Percentiles rank a stretch among this genome's conserved stretches.
Conservation (phyloP, 805 yeast genomes). For the Candida maris region DNA sequence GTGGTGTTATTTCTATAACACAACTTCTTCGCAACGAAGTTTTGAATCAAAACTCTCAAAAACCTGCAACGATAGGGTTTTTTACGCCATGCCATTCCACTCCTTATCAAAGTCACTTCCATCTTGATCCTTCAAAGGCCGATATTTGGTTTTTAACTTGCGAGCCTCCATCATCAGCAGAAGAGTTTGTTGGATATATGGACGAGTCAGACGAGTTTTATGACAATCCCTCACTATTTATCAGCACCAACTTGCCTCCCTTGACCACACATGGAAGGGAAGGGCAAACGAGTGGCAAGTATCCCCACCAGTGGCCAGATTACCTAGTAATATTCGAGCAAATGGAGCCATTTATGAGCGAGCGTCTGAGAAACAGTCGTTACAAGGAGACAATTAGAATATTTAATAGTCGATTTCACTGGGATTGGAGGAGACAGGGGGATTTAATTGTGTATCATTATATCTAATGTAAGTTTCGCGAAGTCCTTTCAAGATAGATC, state of each 20-base stretch:
- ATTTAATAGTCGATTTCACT: conserved; percentile 79
- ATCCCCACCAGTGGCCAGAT: conserved; percentile 60
- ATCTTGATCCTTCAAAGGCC: conserved; percentile 43
- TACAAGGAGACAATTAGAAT: conserved; percentile 51
- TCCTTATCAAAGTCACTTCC: conserved; percentile 87
- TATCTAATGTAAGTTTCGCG: not conserved
- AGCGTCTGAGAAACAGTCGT: conserved; percentile 32
- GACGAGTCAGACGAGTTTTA: conserved; percentile 90
- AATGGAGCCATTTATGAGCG: conserved; percentile 44
- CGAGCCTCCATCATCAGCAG: conserved; percentile 66
- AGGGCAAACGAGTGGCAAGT: conserved; percentile 14
- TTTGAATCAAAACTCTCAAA: conserved; percentile 20
- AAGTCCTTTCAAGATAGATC: conserved; percentile 4
- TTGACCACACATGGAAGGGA: conserved; percentile 5
- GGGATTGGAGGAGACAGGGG: conserved; percentile 80
- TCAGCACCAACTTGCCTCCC: conserved; percentile 51
- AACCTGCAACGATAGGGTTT: conserved; percentile 62
- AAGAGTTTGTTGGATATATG: conserved; percentile 46
- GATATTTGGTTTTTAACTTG: conserved; percentile 81
- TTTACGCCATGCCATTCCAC: conserved; percentile 97
- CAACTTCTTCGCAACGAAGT: conserved; percentile 41
- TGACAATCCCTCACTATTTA: conserved; percentile 55
- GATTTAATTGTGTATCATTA: conserved; percentile 61
- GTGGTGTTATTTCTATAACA: conserved; percentile 76
- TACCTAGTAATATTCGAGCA: conserved; percentile 71